Base-by-base conservation (phyloP, 192 early-diverging fungal species). In the Linderina pennispora region DNA sequence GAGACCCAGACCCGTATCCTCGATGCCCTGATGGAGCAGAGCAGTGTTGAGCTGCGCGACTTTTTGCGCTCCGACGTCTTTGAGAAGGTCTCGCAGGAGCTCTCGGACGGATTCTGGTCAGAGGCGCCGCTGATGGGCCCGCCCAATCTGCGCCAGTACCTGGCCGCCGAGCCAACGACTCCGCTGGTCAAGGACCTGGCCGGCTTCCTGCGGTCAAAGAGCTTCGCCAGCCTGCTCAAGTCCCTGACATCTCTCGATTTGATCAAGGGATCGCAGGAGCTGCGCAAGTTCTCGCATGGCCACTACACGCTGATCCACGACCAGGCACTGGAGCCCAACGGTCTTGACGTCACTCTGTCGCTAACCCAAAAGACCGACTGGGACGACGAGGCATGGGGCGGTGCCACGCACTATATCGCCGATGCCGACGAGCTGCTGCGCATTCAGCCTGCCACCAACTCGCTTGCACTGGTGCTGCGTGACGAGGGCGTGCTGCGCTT, bases 301-400 rank as follows among this genome's bases (percentile, higher is more conserved):
- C 59, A 80, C 23, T 84, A 84, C 46, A 84, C 79, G 14, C 37
- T 84, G 10, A 40, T 79, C n/a, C 70, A 81, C 40, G 82, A 84
- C 39, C 73, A 77, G 40, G 77, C 61, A 2, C 34, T 63, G 23
- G 81, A 83, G 22, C 64, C 57, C 13, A 45, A 44, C 9, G 81
- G 81, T 2, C 32, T 80, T 8, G 81, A 83, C 50, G 77, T 65
- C 3, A 40, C 54, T 0, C 65, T 80, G 21, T 74, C 47, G 1
- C 35, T 69, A 15, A 17, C 17, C 8, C 26, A 45, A 2, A 22
- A 5, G 8, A 8, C 3, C 33, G 26, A 28, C 3, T 50, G 62
- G 23, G 80, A 77, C 77, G 51, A 74, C 11, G 71, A 78, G 23
- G 34, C 44, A 0, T 80, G 79, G 77, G 64, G 72, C 14, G 81